Conservation (phyloP, 176 grass and related monocot species). For the Carex cristatella region DNA sequence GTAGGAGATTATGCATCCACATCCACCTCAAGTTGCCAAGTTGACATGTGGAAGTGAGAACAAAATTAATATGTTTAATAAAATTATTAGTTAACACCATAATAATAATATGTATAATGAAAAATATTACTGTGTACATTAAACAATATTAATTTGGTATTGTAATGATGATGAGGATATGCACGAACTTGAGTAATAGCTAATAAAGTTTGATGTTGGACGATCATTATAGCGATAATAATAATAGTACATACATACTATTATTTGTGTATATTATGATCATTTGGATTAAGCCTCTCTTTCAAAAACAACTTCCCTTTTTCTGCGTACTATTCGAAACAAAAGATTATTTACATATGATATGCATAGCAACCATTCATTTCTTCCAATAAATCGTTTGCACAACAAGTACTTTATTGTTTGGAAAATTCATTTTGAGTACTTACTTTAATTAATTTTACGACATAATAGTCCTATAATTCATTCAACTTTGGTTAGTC, state of each 20-base stretch:
- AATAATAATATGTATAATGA: slow-evolving; percentile 26
- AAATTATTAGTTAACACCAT: slow-evolving; percentile 22
- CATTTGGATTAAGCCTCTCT: neutral
- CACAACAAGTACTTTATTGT: neutral
- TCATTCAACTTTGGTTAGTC: neutral
- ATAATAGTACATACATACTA: neutral
- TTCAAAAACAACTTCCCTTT: neutral
- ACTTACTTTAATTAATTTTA: neutral
- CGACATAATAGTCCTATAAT: neutral
- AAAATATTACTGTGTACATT: slow-evolving; percentile 12
- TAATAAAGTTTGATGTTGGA: slow-evolving; percentile 7
- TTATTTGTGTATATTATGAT: neutral
- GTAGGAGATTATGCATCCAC: slow-evolving; percentile 53
- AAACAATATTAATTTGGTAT: slow-evolving; percentile 15
- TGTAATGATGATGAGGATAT: neutral
- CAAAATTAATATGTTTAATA: neutral
- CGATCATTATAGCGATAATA: neutral
- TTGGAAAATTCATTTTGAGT: neutral
- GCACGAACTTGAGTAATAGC: neutral
- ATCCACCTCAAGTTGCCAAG: slow-evolving; percentile 76
- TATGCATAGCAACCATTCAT: neutral
- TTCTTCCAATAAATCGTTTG: neutral
- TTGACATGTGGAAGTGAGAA: slow-evolving; percentile 91
- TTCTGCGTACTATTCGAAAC: neutral
- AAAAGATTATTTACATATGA: neutral